Evolutionary conservation across 2,329 filamentous ascomycete species (phyloP).

Genomic region (Furcasterigmium sp.): DNA sequence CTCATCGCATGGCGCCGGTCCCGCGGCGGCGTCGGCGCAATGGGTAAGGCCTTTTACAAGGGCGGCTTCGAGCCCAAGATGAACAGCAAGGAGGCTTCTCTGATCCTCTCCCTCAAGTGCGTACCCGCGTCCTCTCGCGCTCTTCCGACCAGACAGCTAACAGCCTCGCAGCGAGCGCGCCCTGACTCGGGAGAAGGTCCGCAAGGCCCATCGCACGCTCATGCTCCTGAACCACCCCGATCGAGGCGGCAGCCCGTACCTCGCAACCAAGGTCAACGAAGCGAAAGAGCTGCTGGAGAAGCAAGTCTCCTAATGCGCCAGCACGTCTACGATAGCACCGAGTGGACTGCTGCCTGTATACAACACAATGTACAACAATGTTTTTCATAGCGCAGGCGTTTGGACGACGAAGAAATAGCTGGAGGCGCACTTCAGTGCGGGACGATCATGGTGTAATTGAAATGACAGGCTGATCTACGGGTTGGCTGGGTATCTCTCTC

Average conservation of each 20-base stretch:
- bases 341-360: conserved; percentile 1
- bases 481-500: background rate
- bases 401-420: conserved; percentile 1
- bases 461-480: background rate
- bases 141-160: background rate
- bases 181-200: conserved; percentile 86
- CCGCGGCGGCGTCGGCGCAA: conserved; percentile 67
- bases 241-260: conserved; percentile 90
- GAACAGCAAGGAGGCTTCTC: conserved; percentile 82
- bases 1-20: conserved; percentile 84
- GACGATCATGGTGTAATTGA: background rate
- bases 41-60: conserved; percentile 95
- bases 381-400: conserved; percentile 5
- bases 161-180: conserved; percentile 64
- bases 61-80: conserved; percentile 96
- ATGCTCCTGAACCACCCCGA: conserved; percentile 99
- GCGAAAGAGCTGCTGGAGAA: conserved; percentile 96
- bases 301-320: conserved; percentile 25
- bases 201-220: conserved; percentile 89
- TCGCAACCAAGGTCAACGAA: conserved; percentile 97
- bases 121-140: conserved; percentile 10
- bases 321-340: too few relatives aligned
- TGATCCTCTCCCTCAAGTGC: conserved; percentile 89
- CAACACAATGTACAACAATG: conserved; percentile 3
- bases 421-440: background rate